Evolutionary conservation across 1,284 basidiomycete species (phyloP).

Genomic region (Fistulinella cinereoalba): DNA sequence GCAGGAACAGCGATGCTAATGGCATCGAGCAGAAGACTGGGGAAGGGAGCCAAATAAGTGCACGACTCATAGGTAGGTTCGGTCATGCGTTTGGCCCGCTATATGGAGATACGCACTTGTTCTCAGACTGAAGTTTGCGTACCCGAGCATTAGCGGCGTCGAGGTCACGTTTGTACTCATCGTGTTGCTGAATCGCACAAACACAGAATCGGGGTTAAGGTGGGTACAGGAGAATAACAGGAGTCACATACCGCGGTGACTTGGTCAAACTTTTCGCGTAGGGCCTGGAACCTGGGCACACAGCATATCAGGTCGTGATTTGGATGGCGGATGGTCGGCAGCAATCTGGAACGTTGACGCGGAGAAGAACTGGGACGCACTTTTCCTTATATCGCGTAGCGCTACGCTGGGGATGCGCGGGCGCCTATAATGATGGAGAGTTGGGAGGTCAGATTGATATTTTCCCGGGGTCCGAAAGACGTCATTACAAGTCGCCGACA

Average conservation of each 20-base stretch:
- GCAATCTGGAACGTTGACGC: too few relatives aligned
- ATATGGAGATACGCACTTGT: constrained; percentile 49
- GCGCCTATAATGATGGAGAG: constrained; percentile 4
- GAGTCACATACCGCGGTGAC: constrained; percentile 49
- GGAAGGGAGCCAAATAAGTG: too few relatives aligned
- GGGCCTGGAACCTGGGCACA: constrained; percentile 46
- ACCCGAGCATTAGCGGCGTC: constrained; percentile 47
- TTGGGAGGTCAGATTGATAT: too few relatives aligned
- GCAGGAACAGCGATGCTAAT: constrained; percentile 33
- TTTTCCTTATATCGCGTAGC: constrained; percentile 35
- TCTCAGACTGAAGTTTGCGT: constrained; percentile 55
- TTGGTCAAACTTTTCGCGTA: constrained; percentile 54
- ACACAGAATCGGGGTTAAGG: background rate
- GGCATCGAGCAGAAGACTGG: constrained; percentile 33
- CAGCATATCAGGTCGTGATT: too few relatives aligned
- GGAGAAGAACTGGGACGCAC: constrained; percentile 8
- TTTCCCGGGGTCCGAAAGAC: too few relatives aligned
- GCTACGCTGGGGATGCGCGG: constrained; percentile 17
- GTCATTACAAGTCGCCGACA: too few relatives aligned
- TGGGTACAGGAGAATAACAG: too few relatives aligned
- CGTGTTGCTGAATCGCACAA: constrained; percentile 37
- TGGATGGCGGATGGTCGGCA: too few relatives aligned
- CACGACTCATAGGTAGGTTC: too few relatives aligned
- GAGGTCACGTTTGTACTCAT: constrained; percentile 44
- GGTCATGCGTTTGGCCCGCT: too few relatives aligned